A percentile compares a stretch with the other conserved stretches of the same genome.
These are phyloP conservation scores for Pseudonitzschia multiseries DNA, from an alignment of 108 stramenopile genomes.

Conservation along the genomic window DNA sequence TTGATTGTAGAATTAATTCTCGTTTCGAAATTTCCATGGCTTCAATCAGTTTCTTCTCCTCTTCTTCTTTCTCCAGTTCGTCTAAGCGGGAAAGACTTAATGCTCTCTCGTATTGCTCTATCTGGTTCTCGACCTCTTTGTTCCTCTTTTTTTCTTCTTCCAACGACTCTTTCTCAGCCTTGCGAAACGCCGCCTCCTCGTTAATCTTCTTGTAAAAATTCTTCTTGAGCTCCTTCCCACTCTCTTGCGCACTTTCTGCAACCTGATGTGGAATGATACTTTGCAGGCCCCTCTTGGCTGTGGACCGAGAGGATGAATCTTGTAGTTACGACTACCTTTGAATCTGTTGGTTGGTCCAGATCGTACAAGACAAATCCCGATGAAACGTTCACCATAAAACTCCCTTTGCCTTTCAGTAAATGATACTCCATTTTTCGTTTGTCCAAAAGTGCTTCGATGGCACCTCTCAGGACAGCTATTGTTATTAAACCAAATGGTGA, in stretches of 20 bases:
- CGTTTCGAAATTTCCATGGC: slow-evolving; percentile 24
- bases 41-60: slow-evolving; percentile 22
- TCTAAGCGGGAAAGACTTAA: slow-evolving; percentile 1
- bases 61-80: slow-evolving; percentile 1
- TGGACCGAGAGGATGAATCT: neutral
- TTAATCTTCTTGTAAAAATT: slow-evolving; percentile 10
- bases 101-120: neutral
- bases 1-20: slow-evolving; percentile 11
- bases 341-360: slow-evolving; percentile 25
- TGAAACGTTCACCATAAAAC: slow-evolving; percentile 57
- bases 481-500: neutral
- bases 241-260: neutral
- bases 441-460: slow-evolving; percentile 44
- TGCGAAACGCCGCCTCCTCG: slow-evolving; percentile 2
- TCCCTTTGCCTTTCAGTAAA: slow-evolving; percentile 45
- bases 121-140: neutral
- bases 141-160: neutral
- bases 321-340: slow-evolving; percentile 23
- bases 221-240: slow-evolving; percentile 3
- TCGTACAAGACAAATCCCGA: slow-evolving; percentile 57
- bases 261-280: neutral
- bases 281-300: no score
- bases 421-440: slow-evolving; percentile 59
- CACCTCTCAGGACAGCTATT: slow-evolving; percentile 46
- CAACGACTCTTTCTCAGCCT: neutral